Evolutionary conservation across 352 stramenopile genomes (phyloP), one percentile per base, ranked within the genome.

Genomic region (Globisporangium splendens): DNA sequence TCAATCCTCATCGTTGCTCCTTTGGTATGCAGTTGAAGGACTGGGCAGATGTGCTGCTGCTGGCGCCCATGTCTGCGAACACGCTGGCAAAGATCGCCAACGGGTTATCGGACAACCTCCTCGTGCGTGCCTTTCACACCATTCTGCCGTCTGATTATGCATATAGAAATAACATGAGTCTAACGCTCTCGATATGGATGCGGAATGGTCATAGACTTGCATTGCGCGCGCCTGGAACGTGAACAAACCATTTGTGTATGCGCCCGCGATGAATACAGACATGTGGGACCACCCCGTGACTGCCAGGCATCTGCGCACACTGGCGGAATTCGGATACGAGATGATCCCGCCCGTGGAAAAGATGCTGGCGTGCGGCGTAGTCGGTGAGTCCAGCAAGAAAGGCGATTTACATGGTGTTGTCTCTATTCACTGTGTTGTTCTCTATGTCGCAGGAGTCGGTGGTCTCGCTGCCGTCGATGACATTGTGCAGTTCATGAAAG

Each of bases 241-340:
- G 62, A 74, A 67, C 39, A 98, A 98, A 63, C 94, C 96, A 8
- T 75, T 98, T 20, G 58, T 98, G 13, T 86, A 96, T 21, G 93
- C 93, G 20, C 96, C 96, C 6, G 96, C 96, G 12, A 99, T 99
- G 96, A 99, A 99, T 70, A 98, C 96, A 14, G 88, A 95, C 63
- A 99, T 99, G 96, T 99, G 94, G 92, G 77, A 93, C 50, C 95
- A 99, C 72, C 92, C 94, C 6, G 73, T 98, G 56, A 99, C 96
- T 17, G 68, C 68, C 11, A 77, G 70, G 56, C 91, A 97, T 41
- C 54, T 97, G 44, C 44, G 50, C 8, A 63, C 87, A 31, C 63
- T 97, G 38, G 58, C 61, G 1, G 74, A 82, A 28, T 80, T 86
- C 12, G 73, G 79, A 18, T 92, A 97, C 62, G 54, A 57, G 10